Base-by-base conservation (phyloP, 257 asterid genomes). In the Fraxinus cuspidata region DNA sequence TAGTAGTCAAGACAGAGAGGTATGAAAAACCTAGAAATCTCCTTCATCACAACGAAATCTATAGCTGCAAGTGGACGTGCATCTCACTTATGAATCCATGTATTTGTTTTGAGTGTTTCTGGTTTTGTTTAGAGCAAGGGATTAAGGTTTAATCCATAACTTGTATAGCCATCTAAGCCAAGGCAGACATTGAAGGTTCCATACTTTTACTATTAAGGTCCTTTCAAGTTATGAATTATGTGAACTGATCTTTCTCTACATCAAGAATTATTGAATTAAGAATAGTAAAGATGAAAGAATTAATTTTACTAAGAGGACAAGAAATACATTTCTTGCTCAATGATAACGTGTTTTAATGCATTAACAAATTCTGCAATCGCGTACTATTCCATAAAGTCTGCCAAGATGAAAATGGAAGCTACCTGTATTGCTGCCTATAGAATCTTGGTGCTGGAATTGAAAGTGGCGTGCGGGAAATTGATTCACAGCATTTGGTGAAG, bases 371-470 rank as follows among this genome's bases (percentile, higher is more conserved):
- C 18, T 60, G 31, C 32, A 60, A 23, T 25, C 2, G 68, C 32
- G 0, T 10, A 27, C 32, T 63, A 25, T 27, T 63, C 18, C 23
- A 18, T 0, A 64, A 32, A 65, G 13, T 7, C 1, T 0, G 19
- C 19, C 5, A 27, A 74, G 34, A 42, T 32, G 74, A 69, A 63
- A 74, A 6, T 74, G 64, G 23, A 32, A 38, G 74, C 38, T 84
- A 87, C 94, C 96, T 85, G 86, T 82, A 85, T 80, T 82, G 72
- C 82, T 70, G 74, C 8, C 91, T 27, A 18, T 25, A 18, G 75
- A 71, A 71, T 84, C 84, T 51, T 74, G 87, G 65, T 31, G 44
- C 28, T 72, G 51, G 3, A 78, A 49, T 78, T 79, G 73, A 63
- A 76, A 73, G 44, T 80, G 74, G 65, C 72, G 34, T 51, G 38